These are phyloP conservation scores for Pulicaria dysenterica DNA, from an alignment of 129 eudicot genomes.

Conservation along the genomic window DNA sequence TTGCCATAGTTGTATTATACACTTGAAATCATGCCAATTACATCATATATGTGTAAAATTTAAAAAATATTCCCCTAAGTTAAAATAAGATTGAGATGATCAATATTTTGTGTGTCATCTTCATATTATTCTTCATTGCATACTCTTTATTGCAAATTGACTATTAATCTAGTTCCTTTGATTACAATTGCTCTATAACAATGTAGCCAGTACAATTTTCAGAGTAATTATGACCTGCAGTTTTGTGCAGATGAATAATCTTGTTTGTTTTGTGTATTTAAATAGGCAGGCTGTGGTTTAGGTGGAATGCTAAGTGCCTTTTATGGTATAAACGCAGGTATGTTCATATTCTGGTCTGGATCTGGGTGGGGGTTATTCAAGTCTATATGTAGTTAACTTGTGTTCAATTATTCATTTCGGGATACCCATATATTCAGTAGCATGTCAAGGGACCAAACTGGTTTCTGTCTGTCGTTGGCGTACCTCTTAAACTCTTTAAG, in stretches of 20 bases:
- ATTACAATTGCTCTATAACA: neutral
- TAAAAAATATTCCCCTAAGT: neutral
- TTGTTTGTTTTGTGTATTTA: constrained; percentile 7
- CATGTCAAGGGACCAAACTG: constrained; percentile 32
- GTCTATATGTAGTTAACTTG: constrained; percentile 1
- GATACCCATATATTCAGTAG: constrained; percentile 19
- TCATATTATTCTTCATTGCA: neutral
- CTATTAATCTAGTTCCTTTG: neutral
- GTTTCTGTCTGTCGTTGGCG: constrained; percentile 26
- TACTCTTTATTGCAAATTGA: neutral
- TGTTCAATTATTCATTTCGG: constrained; percentile 11
- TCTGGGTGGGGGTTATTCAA: neutral
- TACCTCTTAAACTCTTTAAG: constrained; percentile 2
- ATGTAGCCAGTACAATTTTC: neutral
- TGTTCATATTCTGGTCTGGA: constrained; percentile 6
- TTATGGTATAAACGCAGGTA: constrained; percentile 25
- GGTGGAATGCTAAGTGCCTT: constrained; percentile 27
- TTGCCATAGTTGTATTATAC: neutral
- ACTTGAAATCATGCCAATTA: neutral
- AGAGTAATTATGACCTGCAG: neutral
- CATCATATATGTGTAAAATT: neutral
- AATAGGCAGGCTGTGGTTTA: constrained; percentile 30
- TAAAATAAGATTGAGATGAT: neutral
- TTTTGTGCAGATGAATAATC: constrained; percentile 5
- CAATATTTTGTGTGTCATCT: neutral